Conservation (phyloP, 371 early-diverging fungal species). For the Saksenaea oblongispora region DNA sequence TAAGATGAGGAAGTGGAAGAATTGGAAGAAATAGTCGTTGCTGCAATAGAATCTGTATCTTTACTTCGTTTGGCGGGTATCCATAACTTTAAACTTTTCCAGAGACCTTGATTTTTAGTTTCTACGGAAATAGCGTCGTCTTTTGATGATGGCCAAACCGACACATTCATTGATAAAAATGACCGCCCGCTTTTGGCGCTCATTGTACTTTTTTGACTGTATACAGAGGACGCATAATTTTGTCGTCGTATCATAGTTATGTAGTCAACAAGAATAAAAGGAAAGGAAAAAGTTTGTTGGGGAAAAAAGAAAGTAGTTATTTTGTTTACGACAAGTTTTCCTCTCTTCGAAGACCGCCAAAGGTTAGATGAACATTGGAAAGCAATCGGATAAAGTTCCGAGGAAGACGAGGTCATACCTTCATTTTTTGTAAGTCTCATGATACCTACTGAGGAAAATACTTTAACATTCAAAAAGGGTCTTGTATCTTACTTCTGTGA, state of each 20-base stretch:
- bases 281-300: conserved; percentile 6
- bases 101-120: conserved; percentile 16
- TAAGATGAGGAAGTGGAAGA: conserved; percentile 13
- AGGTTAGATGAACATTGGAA: neutral
- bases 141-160: conserved; percentile 15
- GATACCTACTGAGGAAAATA: neutral
- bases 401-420: neutral
- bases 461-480: neutral
- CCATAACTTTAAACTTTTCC: conserved; percentile 34
- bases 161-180: conserved; percentile 33
- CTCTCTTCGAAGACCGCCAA: neutral
- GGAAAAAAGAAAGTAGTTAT: neutral
- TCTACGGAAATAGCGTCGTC: neutral
- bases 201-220: conserved; percentile 44
- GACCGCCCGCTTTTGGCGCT: conserved; percentile 47
- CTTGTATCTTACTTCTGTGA: neutral
- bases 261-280: conserved; percentile 17
- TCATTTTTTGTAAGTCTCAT: neutral
- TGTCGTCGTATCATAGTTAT: conserved; percentile 17
- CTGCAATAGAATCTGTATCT: conserved; percentile 25
- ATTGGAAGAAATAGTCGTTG: conserved; percentile 28
- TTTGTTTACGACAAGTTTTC: conserved; percentile 1
- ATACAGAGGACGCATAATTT: conserved; percentile 42
- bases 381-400: conserved; percentile 3
- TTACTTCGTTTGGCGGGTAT: conserved; percentile 8